Evolutionary conservation across 192 early-diverging fungal species (phyloP), one percentile per base, ranked within the genome.

Genomic region (Radiomyces spectabilis): DNA sequence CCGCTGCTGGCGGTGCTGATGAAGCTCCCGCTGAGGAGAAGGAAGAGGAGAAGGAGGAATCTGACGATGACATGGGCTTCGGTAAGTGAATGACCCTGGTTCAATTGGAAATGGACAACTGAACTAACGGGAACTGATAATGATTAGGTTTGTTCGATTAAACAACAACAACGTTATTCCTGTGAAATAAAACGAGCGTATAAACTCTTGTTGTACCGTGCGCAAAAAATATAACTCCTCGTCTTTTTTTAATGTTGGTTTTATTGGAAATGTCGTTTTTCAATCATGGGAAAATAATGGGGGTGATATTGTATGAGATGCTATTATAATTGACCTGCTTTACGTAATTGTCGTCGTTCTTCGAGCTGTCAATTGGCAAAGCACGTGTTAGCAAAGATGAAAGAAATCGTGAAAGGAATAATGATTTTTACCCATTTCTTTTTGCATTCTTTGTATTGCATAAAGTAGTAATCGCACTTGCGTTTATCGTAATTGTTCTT

Each of bases 21-120:
- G 79, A 50, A 9, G 68, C 55, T 41, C 21, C 68, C 37, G 55
- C 33, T 53, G 69, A 50, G 30, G 72, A 79, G 55, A 77, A 80
- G 61, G 83, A 72, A 35, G 80, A 80, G 69, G 80, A 78, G 53
- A 78, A 84, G 74, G 86, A 85, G 65, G 86, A 88, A 73, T 86
- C 84, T 51, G 87, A 89, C 58, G 86, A 87, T 40, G 87, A 85
- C 71, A 88, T 88, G 85, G 86, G 83, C 69, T 83, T 88, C 76
- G 86, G 86, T 85, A 82, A 73, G 68, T 80, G 16, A 10, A 39
- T 44, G 19, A 8, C 5, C 5, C n/a, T n/a, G n/a, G 2, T 40
- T 26, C 22, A 27, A 33, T 34, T 5, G 7, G 1, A 35, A 13
- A 19, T 18, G 2, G 18, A 7, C 3, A 31, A 19, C 6, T 37